Conservation (phyloP, 2,329 filamentous ascomycete genomes). For the Ascochyta viciae-villosae region DNA sequence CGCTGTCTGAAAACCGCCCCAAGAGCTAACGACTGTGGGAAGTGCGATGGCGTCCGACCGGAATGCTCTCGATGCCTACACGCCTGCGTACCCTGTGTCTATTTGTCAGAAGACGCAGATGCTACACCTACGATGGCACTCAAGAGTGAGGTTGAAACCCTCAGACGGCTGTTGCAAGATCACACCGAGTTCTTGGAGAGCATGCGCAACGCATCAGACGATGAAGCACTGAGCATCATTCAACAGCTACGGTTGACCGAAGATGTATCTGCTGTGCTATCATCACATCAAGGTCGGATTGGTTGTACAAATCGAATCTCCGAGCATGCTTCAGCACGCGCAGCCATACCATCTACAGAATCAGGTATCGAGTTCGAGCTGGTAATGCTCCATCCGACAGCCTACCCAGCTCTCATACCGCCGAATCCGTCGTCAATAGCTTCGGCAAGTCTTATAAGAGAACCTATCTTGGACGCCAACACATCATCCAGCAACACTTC, state of each 20-base stretch:
- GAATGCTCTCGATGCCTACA: slow-evolving; percentile 7
- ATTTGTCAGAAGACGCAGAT: slow-evolving; percentile 15
- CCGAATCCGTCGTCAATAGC: not conserved
- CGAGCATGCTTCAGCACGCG: not conserved
- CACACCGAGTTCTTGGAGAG: slow-evolving; percentile 5
- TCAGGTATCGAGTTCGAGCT: slow-evolving; percentile 10
- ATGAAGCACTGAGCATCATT: slow-evolving; percentile 8
- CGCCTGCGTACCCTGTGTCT: slow-evolving; percentile 5
- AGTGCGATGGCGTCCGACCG: slow-evolving; percentile 13
- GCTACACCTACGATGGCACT: slow-evolving; percentile 17
- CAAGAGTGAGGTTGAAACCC: slow-evolving; percentile 11
- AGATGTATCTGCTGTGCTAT: not conserved
- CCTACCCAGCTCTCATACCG: slow-evolving; percentile 1
- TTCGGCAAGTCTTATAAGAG: not conserved
- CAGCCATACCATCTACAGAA: slow-evolving; percentile 1
- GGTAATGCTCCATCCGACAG: slow-evolving; percentile 6
- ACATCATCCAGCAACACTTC: not conserved
- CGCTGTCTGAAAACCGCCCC: not conserved
- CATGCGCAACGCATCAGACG: slow-evolving; percentile 9
- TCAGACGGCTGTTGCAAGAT: slow-evolving; percentile 10
- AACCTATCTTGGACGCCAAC: not conserved
- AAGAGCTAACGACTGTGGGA: slow-evolving; percentile 1
- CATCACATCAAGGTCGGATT: not conserved
- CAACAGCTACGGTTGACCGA: slow-evolving; percentile 1
- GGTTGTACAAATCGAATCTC: not conserved